A percentile compares a stretch with the other conserved stretches of the same genome.
phyloP scores from a whole-genome alignment of 768 basidiomycete species.

The Gyrodon lividus region DNA sequence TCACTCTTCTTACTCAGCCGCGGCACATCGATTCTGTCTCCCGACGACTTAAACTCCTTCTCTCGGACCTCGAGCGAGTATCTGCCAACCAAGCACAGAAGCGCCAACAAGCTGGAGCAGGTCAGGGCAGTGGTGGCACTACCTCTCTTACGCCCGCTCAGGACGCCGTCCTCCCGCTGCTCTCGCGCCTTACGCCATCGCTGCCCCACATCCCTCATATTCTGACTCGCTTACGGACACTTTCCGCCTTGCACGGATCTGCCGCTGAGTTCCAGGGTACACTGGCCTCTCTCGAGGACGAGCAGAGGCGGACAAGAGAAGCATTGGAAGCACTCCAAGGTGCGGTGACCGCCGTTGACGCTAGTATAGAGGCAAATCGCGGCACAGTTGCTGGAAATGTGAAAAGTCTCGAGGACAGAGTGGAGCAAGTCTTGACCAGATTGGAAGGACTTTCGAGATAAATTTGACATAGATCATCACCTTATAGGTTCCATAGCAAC shows the following conservation, averaged over 20 bases:
- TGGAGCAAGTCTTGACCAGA: constrained; percentile 46
- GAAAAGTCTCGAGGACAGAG: constrained; percentile 59
- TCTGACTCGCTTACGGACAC: constrained; percentile 80
- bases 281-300: constrained; percentile 65
- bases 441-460: constrained; percentile 37
- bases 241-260: constrained; percentile 77
- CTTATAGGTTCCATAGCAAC: not conserved
- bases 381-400: constrained; percentile 73
- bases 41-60: constrained; percentile 85
- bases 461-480: constrained; percentile 10
- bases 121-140: constrained; percentile 8
- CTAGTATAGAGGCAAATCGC: constrained; percentile 73
- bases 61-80: constrained; percentile 88
- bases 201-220: constrained; percentile 88
- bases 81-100: constrained; percentile 40
- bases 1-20: constrained; percentile 89
- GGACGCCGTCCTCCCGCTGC: constrained; percentile 66
- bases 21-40: constrained; percentile 95
- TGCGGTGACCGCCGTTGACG: constrained; percentile 72
- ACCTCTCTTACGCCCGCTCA: constrained; percentile 34
- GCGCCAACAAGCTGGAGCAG: constrained; percentile 18
- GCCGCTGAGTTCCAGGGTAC: constrained; percentile 76
- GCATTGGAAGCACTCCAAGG: constrained; percentile 64
- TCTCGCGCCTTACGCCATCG: constrained; percentile 67
- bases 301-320: constrained; percentile 63